These are phyloP conservation scores for Coniella lustricola DNA, from an alignment of 2,329 filamentous ascomycete species.

Conservation along the genomic window DNA sequence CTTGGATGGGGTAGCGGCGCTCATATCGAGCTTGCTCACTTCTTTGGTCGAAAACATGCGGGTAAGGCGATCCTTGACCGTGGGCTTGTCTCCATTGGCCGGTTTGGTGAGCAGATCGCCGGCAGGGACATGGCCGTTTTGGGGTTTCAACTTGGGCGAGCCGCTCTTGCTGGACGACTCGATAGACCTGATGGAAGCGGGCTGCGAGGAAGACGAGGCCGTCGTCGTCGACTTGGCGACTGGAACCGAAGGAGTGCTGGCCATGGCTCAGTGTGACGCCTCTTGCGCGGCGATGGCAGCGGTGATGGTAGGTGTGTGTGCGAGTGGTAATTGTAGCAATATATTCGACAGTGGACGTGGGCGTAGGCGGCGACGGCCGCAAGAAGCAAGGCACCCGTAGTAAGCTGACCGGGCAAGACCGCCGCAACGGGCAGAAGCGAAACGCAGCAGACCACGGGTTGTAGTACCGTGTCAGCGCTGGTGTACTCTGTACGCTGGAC, in stretches of 20 bases:
- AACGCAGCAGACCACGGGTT: neutral
- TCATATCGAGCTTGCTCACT: constrained; percentile 25
- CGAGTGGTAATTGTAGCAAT: no score
- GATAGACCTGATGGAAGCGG: constrained; percentile 43
- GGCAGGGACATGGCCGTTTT: constrained; percentile 29
- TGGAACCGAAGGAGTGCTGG: constrained; percentile 22
- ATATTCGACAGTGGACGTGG: no score
- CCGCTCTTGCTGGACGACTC: constrained; percentile 30
- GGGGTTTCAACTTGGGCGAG: constrained; percentile 33
- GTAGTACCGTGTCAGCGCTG: no score
- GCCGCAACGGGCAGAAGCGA: constrained; percentile 1
- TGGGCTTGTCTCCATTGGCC: constrained; percentile 41
- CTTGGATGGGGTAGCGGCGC: constrained; percentile 10
- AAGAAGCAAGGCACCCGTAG: neutral
- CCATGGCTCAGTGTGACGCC: constrained; percentile 21
- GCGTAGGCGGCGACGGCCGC: neutral
- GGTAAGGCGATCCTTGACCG: constrained; percentile 57
- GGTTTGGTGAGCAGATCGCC: constrained; percentile 30
- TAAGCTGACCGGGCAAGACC: neutral
- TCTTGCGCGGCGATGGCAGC: no score
- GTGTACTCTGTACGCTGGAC: neutral
- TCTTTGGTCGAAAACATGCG: constrained; percentile 61
- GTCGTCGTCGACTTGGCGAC: constrained; percentile 26
- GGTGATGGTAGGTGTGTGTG: no score
- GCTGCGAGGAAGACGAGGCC: constrained; percentile 40